These are phyloP conservation scores for Brettanomyces naardenensis DNA, from an alignment of 805 yeast genomes.

Conservation along the genomic window DNA sequence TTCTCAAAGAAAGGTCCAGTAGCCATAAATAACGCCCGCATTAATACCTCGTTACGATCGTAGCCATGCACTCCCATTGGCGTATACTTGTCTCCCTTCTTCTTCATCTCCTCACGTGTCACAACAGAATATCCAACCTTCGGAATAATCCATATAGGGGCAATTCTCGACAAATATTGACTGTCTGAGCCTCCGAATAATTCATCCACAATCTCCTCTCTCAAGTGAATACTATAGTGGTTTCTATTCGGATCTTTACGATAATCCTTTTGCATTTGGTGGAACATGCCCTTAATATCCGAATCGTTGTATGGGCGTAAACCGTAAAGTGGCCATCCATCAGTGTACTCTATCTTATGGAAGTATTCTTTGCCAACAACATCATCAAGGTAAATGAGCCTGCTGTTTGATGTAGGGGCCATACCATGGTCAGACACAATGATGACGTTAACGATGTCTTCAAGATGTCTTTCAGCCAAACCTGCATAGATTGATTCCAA, in stretches of 20 bases:
- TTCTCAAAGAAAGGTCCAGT: constrained; percentile 68
- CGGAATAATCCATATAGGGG: constrained; percentile 84
- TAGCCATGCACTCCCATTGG: constrained; percentile 84
- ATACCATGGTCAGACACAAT: constrained; percentile 90
- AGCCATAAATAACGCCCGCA: constrained; percentile 79
- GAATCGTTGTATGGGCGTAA: constrained; percentile 45
- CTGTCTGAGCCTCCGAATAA: constrained; percentile 46
- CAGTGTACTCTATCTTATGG: constrained; percentile 48
- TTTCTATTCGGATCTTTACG: constrained; percentile 20
- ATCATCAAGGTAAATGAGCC: constrained; percentile 70
- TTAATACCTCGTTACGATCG: constrained; percentile 63
- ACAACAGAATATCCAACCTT: constrained; percentile 72
- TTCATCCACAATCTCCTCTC: constrained; percentile 45
- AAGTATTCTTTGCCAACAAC: constrained; percentile 35
- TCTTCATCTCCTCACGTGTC: constrained; percentile 49
- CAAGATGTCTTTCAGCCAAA: constrained; percentile 46
- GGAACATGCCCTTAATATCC: constrained; percentile 36
- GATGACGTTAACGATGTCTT: constrained; percentile 61
- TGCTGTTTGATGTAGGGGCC: constrained; percentile 73
- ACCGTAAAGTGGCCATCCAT: constrained; percentile 86
- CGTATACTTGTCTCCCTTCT: constrained; percentile 36
- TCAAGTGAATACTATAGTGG: constrained; percentile 39
- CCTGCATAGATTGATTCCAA: constrained; percentile 42
- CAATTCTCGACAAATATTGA: constrained; percentile 51
- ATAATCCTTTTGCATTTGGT: constrained; percentile 31